Percentiles rank a stretch among this genome's conserved stretches.
These are phyloP conservation scores for Larix kaempferi DNA, from an alignment of 75 land plant species.

Conservation along the genomic window DNA sequence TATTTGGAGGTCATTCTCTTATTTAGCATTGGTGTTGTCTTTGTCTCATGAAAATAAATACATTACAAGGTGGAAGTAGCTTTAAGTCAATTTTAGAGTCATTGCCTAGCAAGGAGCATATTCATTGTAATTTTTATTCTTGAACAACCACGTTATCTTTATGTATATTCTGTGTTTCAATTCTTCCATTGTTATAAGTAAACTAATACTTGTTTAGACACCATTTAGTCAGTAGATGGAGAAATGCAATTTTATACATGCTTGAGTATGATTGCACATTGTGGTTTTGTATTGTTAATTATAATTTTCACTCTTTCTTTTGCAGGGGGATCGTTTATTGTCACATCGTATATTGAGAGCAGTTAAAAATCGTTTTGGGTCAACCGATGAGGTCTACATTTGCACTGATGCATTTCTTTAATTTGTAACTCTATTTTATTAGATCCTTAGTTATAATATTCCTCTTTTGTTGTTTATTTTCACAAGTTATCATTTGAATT, in stretches of 20 bases:
- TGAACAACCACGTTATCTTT: too few relatives aligned
- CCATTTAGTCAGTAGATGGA: too few relatives aligned
- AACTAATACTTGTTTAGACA: too few relatives aligned
- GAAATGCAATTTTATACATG: too few relatives aligned
- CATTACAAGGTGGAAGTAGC: neutral
- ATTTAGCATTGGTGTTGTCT: neutral
- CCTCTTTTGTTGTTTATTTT: neutral
- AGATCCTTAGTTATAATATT: neutral
- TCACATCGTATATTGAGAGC: conserved; percentile 82
- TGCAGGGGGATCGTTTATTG: conserved; percentile 80
- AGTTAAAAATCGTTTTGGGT: conserved; percentile 96
- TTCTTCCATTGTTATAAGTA: too few relatives aligned
- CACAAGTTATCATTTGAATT: neutral
- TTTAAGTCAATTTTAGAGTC: neutral
- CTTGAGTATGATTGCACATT: too few relatives aligned
- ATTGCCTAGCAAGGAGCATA: neutral
- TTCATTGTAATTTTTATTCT: too few relatives aligned
- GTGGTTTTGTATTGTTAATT: too few relatives aligned
- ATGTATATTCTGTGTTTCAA: too few relatives aligned
- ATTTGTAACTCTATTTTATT: neutral
- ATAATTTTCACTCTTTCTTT: conserved; percentile 1
- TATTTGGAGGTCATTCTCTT: conserved; percentile 71
- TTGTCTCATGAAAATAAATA: neutral
- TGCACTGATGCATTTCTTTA: neutral
- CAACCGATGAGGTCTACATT: conserved; percentile 79